A percentile compares a stretch with the other conserved stretches of the same genome.
Evolutionary conservation across 2,329 filamentous ascomycete genomes (phyloP).

Genomic region (Stachybotrys elegans): DNA sequence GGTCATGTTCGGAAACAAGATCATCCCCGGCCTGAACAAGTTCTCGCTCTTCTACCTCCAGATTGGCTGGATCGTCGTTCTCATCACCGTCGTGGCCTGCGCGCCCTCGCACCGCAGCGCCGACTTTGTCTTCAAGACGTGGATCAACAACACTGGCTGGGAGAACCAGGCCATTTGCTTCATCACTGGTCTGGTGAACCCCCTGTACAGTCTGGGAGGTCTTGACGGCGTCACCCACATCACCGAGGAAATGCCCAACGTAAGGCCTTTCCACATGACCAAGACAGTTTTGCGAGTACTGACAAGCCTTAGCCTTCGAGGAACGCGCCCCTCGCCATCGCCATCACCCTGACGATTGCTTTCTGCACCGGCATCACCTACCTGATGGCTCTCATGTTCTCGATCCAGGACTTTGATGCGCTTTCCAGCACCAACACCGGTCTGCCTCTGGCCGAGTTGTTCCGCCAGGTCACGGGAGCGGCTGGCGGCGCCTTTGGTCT

Average conservation of each 20-base stretch:
- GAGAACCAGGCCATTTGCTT: constrained; percentile 42
- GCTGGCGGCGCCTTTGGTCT: constrained; percentile 35
- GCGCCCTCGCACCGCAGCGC: constrained; percentile 37
- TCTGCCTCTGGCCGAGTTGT: constrained; percentile 40
- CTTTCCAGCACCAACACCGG: constrained; percentile 36
- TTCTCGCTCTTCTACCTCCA: constrained; percentile 40
- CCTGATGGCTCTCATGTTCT: constrained; percentile 46
- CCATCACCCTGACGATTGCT: constrained; percentile 42
- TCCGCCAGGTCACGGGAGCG: constrained; percentile 35
- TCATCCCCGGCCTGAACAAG: constrained; percentile 36
- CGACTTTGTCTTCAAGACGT: constrained; percentile 47
- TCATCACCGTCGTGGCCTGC: constrained; percentile 41
- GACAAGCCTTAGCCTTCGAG: constrained; percentile 21
- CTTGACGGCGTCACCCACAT: constrained; percentile 45
- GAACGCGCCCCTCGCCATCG: constrained; percentile 31
- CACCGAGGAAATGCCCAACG: constrained; percentile 46
- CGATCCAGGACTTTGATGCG: constrained; percentile 39
- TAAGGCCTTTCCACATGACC: constrained; percentile 18
- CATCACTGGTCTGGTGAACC: constrained; percentile 45
- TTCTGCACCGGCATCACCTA: constrained; percentile 46
- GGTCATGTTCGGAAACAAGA: constrained; percentile 42
- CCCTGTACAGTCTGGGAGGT: constrained; percentile 40
- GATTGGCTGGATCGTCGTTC: constrained; percentile 39
- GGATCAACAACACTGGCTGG: constrained; percentile 50
- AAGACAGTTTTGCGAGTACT: not conserved